Evolutionary conservation across 2,329 filamentous ascomycete genomes (phyloP).

Genomic region (Ustilaginoidea virens): DNA sequence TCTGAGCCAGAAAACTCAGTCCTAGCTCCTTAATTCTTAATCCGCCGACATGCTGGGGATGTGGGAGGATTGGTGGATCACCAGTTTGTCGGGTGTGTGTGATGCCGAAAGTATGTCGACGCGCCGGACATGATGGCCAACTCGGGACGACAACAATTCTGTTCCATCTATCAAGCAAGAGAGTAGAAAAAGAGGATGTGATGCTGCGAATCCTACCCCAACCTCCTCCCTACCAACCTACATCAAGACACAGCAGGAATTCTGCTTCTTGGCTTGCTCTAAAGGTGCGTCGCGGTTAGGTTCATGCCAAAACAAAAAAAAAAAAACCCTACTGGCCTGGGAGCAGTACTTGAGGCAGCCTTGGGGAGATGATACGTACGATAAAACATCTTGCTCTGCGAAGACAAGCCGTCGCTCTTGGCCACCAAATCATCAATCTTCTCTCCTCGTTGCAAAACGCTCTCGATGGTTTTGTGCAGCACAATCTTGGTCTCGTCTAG

Average conservation of each 20-base stretch:
- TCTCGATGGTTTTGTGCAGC: conserved; percentile 92
- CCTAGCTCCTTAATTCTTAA: too few relatives aligned
- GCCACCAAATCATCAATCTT: conserved; percentile 90
- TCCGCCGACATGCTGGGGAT: too few relatives aligned
- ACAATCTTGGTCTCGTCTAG: conserved; percentile 96
- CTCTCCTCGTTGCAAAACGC: conserved; percentile 74
- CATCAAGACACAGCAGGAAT: conserved; percentile 61
- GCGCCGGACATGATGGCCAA: not conserved
- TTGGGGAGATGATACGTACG: conserved; percentile 35
- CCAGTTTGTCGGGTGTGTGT: too few relatives aligned
- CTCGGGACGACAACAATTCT: not conserved
- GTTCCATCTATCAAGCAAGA: too few relatives aligned
- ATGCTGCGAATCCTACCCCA: too few relatives aligned
- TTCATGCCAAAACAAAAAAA: not conserved
- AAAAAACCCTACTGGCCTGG: too few relatives aligned
- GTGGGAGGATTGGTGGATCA: too few relatives aligned
- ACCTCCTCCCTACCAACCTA: too few relatives aligned
- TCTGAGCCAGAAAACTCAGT: too few relatives aligned
- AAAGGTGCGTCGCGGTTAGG: not conserved
- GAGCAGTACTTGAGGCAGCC: too few relatives aligned
- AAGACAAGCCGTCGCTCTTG: conserved; percentile 82
- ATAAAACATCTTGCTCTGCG: conserved; percentile 97
- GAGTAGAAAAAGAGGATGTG: not conserved
- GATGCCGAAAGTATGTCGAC: too few relatives aligned
- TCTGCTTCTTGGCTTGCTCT: conserved; percentile 64